phyloP scores from a whole-genome alignment of 345 rosid species.

The Sisymbrium irio region DNA sequence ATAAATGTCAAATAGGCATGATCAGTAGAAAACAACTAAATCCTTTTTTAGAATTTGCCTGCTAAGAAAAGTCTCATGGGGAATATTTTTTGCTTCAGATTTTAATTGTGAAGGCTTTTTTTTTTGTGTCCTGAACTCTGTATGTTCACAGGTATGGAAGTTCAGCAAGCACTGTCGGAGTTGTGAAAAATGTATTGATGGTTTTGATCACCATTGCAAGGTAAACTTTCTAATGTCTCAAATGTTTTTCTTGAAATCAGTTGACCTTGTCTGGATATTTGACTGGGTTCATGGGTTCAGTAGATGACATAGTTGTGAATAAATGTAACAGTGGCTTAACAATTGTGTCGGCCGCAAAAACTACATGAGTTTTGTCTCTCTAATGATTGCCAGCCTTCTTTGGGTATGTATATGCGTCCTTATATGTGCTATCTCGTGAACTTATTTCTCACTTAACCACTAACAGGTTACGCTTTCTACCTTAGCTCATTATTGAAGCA shows the following conservation, averaged over 20 bases:
- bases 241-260: not conserved
- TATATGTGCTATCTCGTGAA: not conserved
- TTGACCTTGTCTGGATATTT: not conserved
- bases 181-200: conserved; percentile 91
- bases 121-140: conserved; percentile 5
- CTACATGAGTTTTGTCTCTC: conserved; percentile 76
- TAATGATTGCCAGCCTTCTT: conserved; percentile 73
- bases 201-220: conserved; percentile 95
- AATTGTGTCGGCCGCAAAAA: conserved; percentile 92
- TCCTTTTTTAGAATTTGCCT: not conserved
- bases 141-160: conserved; percentile 63
- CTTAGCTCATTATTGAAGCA: conserved; percentile 76
- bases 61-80: not conserved
- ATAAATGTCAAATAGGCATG: not conserved
- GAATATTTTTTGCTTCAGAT: not conserved
- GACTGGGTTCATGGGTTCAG: conserved; percentile 1
- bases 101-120: not conserved
- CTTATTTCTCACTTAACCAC: not conserved
- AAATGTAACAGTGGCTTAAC: conserved; percentile 87
- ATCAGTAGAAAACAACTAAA: not conserved
- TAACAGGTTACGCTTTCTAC: conserved; percentile 1
- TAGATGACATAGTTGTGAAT: conserved; percentile 29
- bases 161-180: conserved; percentile 91
- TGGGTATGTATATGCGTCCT: conserved; percentile 60
- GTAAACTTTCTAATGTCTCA: conserved; percentile 40